phyloP scores from a whole-genome alignment of 2,329 filamentous ascomycete genomes.

The Beauveria rudraprayagi region DNA sequence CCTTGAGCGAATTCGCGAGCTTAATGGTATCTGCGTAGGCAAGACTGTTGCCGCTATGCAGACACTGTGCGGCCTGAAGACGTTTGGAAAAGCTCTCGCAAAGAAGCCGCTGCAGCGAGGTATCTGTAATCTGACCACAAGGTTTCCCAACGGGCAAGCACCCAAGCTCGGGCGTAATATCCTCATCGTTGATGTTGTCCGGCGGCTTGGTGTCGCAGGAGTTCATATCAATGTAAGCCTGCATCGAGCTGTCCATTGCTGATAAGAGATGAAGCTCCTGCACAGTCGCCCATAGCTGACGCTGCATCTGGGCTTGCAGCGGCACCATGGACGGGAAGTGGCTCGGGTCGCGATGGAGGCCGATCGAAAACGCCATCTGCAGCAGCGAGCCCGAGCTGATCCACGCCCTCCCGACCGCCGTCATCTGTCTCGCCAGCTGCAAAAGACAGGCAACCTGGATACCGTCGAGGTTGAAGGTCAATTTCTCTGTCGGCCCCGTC shows the following conservation, averaged over 20 bases:
- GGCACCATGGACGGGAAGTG: not conserved
- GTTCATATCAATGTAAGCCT: not conserved
- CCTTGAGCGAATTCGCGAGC: not conserved
- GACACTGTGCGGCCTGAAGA: not conserved
- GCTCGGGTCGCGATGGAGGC: constrained; percentile 7
- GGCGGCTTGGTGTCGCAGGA: constrained; percentile 3
- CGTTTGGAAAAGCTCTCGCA: not conserved
- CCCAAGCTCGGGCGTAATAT: not conserved
- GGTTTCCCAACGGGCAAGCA: not conserved
- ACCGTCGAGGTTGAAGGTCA: not conserved
- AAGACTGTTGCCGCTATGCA: not conserved
- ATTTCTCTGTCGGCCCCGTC: not conserved
- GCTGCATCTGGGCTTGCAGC: not conserved
- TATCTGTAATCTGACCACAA: not conserved
- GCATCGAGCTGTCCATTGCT: not conserved
- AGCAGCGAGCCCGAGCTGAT: not conserved
- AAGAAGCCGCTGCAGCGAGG: not conserved
- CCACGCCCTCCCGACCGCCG: constrained; percentile 1
- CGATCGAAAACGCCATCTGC: constrained; percentile 5
- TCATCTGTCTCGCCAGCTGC: constrained; percentile 8
- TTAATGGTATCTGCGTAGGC: not conserved
- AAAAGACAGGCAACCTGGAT: constrained; percentile 5
- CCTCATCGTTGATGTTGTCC: not conserved
- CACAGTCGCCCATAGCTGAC: constrained; percentile 6
- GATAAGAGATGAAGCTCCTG: not conserved